phyloP scores from a whole-genome alignment of 768 basidiomycete species.

The Cytidiella melzeri region DNA sequence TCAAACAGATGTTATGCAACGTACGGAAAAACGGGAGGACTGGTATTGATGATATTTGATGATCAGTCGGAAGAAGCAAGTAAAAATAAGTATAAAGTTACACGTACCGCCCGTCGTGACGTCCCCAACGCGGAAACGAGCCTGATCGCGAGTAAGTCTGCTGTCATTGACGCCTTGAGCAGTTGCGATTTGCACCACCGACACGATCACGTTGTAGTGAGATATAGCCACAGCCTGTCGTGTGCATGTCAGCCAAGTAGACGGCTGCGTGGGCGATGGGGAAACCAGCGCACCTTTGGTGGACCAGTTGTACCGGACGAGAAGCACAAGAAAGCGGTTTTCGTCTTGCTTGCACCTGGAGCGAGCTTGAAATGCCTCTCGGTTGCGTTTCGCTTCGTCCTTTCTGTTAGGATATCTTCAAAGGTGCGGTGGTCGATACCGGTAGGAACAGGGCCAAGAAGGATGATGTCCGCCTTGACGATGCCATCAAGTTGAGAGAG shows the following conservation, averaged over 20 bases:
- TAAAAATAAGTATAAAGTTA: not conserved
- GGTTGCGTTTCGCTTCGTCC: not conserved
- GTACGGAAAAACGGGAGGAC: slow-evolving; percentile 26
- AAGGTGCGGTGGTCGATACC: not conserved
- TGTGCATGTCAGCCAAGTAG: not conserved
- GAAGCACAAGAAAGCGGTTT: slow-evolving; percentile 16
- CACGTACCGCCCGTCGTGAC: slow-evolving; percentile 46
- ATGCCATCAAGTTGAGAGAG: not conserved
- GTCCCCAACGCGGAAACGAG: slow-evolving; percentile 48
- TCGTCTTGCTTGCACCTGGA: slow-evolving; percentile 9
- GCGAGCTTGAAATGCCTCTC: not conserved
- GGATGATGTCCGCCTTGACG: not conserved
- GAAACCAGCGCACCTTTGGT: slow-evolving; percentile 17
- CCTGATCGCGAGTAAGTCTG: slow-evolving; percentile 29
- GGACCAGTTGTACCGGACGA: slow-evolving; percentile 17
- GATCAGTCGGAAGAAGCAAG: not conserved
- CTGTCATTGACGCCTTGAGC: slow-evolving; percentile 23
- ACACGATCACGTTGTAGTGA: slow-evolving; percentile 59
- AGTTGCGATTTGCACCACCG: slow-evolving; percentile 27
- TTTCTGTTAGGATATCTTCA: not conserved
- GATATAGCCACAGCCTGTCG: slow-evolving; percentile 60
- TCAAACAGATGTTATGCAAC: not conserved
- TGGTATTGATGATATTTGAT: slow-evolving; percentile 8
- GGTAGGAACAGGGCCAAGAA: not conserved
- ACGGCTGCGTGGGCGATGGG: too few relatives aligned